Evolutionary conservation across 805 yeast species (phyloP).

Genomic region (Cyberlindnera saturnus): DNA sequence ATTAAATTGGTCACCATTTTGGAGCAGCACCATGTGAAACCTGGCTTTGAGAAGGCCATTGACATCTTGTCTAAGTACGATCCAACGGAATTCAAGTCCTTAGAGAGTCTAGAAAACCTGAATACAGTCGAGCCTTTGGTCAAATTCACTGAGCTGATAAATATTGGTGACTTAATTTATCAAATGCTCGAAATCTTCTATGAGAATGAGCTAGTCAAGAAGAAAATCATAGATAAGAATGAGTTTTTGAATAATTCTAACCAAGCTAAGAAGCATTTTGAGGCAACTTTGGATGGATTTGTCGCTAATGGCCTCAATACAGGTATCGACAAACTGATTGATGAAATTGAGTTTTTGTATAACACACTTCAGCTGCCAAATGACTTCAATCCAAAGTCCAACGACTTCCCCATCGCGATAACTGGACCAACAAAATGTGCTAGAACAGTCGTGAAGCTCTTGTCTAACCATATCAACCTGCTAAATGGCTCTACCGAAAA

Average conservation of each 20-base stretch:
- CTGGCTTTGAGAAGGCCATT: conserved; percentile 82
- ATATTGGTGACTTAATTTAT: conserved; percentile 85
- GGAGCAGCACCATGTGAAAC: conserved; percentile 69
- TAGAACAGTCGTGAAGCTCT: conserved; percentile 47
- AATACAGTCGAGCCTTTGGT: conserved; percentile 73
- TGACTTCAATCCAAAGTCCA: conserved; percentile 50
- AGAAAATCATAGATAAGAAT: conserved; percentile 58
- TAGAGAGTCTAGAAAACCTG: conserved; percentile 25
- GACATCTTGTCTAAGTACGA: conserved; percentile 63
- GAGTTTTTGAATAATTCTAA: conserved; percentile 77
- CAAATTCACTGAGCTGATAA: conserved; percentile 83
- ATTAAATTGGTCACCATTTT: conserved; percentile 56
- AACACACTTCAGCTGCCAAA: conserved; percentile 49
- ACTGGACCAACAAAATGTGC: conserved; percentile 63
- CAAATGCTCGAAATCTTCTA: conserved; percentile 91
- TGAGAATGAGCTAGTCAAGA: conserved; percentile 64
- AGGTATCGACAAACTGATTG: conserved; percentile 86
- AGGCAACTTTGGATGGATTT: conserved; percentile 72
- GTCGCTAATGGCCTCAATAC: conserved; percentile 91
- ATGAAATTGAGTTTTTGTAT: conserved; percentile 64
- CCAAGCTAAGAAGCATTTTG: conserved; percentile 75
- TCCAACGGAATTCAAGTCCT: conserved; percentile 39
- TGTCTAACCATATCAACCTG: conserved; percentile 66
- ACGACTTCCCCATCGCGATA: conserved; percentile 14
- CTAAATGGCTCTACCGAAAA: conserved; percentile 81